These are phyloP conservation scores for Rhizopus delemar DNA, from an alignment of 371 early-diverging fungal species.

Conservation along the genomic window DNA sequence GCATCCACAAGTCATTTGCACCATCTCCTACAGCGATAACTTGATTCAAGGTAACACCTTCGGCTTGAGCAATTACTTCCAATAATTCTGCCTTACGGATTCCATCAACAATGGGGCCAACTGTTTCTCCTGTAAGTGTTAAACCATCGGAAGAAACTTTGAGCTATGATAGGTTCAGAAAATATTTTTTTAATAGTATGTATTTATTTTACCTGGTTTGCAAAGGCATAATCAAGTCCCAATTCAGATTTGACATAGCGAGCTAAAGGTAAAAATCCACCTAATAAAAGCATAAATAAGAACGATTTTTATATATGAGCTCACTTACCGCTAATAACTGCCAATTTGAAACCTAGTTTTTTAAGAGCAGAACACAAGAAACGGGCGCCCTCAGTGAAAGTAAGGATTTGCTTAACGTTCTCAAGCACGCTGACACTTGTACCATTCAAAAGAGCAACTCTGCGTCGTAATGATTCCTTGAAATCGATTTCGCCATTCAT, in stretches of 20 bases:
- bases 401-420: constrained; percentile 69
- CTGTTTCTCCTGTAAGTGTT: constrained; percentile 81
- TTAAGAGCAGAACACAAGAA: constrained; percentile 87
- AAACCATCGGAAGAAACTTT: constrained; percentile 81
- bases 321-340: constrained; percentile 85
- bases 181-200: background rate
- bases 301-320: background rate
- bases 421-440: constrained; percentile 81
- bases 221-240: constrained; percentile 95
- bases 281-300: constrained; percentile 22
- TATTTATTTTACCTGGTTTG: constrained; percentile 72
- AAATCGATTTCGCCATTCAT: constrained; percentile 97
- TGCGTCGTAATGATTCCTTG: constrained; percentile 83
- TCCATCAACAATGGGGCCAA: constrained; percentile 90
- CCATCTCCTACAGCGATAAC: constrained; percentile 99
- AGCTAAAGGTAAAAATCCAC: constrained; percentile 94
- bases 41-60: constrained; percentile 80
- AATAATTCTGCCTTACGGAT: constrained; percentile 91
- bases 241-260: constrained; percentile 85
- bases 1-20: constrained; percentile 98
- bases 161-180: constrained; percentile 44
- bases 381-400: constrained; percentile 91
- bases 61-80: constrained; percentile 92
- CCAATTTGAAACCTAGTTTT: constrained; percentile 88
- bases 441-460: constrained; percentile 89